Evolutionary conservation across 2,329 filamentous ascomycete species (phyloP), one percentile per base, ranked within the genome.

Genomic region (Trichoderma semiorbis): DNA sequence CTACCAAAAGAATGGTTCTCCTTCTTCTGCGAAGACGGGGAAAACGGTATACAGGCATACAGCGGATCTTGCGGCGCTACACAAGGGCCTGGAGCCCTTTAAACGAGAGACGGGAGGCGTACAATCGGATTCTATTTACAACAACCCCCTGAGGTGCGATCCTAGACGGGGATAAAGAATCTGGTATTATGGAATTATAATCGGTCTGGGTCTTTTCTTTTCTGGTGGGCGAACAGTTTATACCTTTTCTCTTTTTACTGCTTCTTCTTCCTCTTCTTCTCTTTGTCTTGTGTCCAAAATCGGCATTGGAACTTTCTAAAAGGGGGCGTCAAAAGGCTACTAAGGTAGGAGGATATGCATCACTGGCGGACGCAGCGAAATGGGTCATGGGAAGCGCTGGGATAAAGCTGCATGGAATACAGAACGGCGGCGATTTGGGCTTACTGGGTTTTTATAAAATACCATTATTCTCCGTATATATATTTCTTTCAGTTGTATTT

Each of bases 11-110:
- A 28, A 14, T 7, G 28, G 36, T 7, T 12, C 14, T 26, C 21
- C 26, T 57, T 39, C 65, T n/a, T 21, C 62, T 30, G 16, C 57
- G 14, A 58, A 32, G 28, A 12, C 34, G 11, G 67, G 67, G 32
- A 57, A 30, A 12, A 67, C 55, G 24, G 63, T 70, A 7, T 73
- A 73, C 58, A 58, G 53, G 21, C 73, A 73, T 16, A 30, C 28
- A 14, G 60, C 70, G 18, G 70, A 74, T 57, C 32, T 72, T 11
- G 50, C 72, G 26, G 43, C 60, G 36, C 47, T 74, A 11, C 76
- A 74, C 61, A 72, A 74, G 55, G 73, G 76, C 36, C 74, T 79
- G 28, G 72, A 76, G 61, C 73, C 74, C 26, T 78, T 74, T 21
- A 74, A 62, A 61, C 71, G 62, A 63, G 60, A 72, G 14, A 58